Percentiles rank a stretch among this genome's conserved stretches.
Evolutionary conservation across 352 stramenopile species (phyloP).

Genomic region (Pythium dissotocum): DNA sequence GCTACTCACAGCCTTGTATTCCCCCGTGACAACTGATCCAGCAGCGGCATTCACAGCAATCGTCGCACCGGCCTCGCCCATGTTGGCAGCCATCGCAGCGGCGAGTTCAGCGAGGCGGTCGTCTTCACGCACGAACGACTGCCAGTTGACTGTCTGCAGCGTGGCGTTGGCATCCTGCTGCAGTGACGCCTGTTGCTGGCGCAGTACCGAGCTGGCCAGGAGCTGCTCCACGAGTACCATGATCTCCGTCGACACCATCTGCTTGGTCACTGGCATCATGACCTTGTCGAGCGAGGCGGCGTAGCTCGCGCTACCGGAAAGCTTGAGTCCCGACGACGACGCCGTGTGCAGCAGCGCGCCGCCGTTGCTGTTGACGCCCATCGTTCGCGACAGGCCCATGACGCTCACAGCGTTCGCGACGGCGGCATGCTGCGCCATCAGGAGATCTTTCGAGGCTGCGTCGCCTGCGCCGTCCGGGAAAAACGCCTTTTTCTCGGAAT

Average conservation of each 20-base stretch:
- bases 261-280: constrained; percentile 21
- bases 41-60: neutral
- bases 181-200: constrained; percentile 16
- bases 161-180: neutral
- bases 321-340: neutral
- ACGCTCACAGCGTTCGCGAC: constrained; percentile 15
- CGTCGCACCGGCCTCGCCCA: neutral
- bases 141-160: constrained; percentile 20
- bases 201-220: constrained; percentile 26
- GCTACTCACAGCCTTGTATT: constrained; percentile 17
- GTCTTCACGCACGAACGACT: constrained; percentile 38
- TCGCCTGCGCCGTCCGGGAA: constrained; percentile 35
- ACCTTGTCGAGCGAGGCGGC: neutral
- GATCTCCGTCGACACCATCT: constrained; percentile 32
- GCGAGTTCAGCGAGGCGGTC: constrained; percentile 27
- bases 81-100: neutral
- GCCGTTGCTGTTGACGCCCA: neutral
- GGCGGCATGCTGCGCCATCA: constrained; percentile 24
- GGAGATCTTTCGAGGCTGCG: constrained; percentile 31
- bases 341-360: neutral
- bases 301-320: neutral
- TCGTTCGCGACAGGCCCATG: constrained; percentile 13
- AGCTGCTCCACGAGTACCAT: constrained; percentile 48
- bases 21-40: constrained; percentile 23
- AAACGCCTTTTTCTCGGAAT: constrained; percentile 46